These are phyloP conservation scores for Trichoderma asperelloides DNA, from an alignment of 495 filamentous ascomycete species.

Conservation along the genomic window DNA sequence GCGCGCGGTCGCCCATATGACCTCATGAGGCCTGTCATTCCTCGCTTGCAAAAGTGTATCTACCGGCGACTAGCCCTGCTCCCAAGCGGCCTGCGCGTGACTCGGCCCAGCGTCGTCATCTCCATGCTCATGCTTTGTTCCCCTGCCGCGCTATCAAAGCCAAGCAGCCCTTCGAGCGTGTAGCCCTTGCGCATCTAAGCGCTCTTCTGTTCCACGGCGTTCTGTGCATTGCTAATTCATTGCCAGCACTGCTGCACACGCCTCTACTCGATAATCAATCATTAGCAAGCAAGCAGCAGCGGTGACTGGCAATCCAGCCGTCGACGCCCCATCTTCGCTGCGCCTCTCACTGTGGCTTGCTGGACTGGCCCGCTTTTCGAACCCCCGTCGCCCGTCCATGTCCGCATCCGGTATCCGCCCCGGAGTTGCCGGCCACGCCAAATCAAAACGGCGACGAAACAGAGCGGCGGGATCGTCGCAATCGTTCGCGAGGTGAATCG, in stretches of 20 bases:
- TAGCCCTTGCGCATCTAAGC: neutral
- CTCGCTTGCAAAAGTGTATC: neutral
- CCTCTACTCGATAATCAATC: neutral
- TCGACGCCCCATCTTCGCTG: slow-evolving; percentile 6
- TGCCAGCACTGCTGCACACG: neutral
- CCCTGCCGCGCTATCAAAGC: neutral
- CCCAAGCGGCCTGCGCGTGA: neutral
- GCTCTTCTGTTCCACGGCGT: neutral
- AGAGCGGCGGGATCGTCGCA: slow-evolving; percentile 1
- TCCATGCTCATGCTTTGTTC: neutral
- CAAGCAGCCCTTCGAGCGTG: neutral
- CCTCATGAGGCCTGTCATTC: neutral
- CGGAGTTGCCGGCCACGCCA: slow-evolving; percentile 4
- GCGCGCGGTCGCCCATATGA: neutral
- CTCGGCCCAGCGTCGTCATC: neutral
- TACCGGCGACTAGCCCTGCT: neutral
- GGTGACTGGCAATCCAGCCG: neutral
- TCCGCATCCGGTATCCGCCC: slow-evolving; percentile 4
- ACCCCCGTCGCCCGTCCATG: slow-evolving; percentile 6
- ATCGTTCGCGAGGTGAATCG: neutral
- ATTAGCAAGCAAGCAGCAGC: neutral
- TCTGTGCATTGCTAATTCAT: neutral
- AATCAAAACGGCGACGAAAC: neutral
- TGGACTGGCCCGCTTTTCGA: neutral
- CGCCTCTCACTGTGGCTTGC: slow-evolving; percentile 5